Evolutionary conservation across 371 early-diverging fungal species (phyloP).

Genomic region (Phascolomyces articulosus): DNA sequence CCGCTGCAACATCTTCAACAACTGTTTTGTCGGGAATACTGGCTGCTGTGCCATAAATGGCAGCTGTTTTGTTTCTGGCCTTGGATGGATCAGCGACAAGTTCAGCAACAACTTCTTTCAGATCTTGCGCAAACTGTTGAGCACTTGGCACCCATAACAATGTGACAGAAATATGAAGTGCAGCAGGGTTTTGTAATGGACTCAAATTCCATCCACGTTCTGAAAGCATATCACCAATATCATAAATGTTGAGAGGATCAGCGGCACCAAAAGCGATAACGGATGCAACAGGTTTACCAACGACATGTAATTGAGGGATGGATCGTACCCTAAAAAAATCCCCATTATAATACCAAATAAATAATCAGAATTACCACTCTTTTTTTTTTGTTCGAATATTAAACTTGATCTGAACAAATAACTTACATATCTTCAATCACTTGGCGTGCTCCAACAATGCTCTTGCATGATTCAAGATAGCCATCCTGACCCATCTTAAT

Average conservation of each 20-base stretch:
- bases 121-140: constrained; percentile 79
- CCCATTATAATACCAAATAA: too few species aligned
- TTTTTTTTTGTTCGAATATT: not conserved
- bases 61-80: constrained; percentile 79
- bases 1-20: constrained; percentile 82
- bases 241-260: constrained; percentile 77
- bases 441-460: constrained; percentile 80
- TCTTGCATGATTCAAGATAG: constrained; percentile 80
- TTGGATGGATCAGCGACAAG: constrained; percentile 71
- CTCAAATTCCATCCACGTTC: constrained; percentile 86
- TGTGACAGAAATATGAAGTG: constrained; percentile 92
- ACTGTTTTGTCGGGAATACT: constrained; percentile 85
- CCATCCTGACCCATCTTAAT: constrained; percentile 87
- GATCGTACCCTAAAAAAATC: constrained; percentile 54
- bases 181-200: constrained; percentile 87
- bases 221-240: constrained; percentile 79
- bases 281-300: constrained; percentile 85
- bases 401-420: not conserved
- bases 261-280: constrained; percentile 88
- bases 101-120: constrained; percentile 71
- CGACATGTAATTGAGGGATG: constrained; percentile 78
- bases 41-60: constrained; percentile 91
- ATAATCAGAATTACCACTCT: not conserved
- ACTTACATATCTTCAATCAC: constrained; percentile 69
- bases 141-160: constrained; percentile 75